A percentile compares a stretch with the other conserved stretches of the same genome.
Evolutionary conservation across 306 rosid species (phyloP).

Genomic region (Pachyrhizus erosus): DNA sequence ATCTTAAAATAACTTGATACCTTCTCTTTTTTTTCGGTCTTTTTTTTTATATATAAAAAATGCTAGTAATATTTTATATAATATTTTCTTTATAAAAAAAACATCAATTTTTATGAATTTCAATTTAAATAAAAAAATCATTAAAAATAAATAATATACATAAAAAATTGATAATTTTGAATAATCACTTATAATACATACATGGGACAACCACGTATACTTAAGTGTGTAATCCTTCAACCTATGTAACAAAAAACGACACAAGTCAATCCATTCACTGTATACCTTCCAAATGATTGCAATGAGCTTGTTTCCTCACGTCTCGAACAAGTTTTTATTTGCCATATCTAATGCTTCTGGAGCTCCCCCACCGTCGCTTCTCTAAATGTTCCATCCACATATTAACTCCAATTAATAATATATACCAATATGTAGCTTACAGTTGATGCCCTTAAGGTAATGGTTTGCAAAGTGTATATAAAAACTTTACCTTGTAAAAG

Average conservation of each 20-base stretch:
- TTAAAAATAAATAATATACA: too few relatives aligned
- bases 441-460: background rate
- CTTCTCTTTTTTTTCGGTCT: too few relatives aligned
- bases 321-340: constrained; percentile 14
- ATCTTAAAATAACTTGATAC: too few relatives aligned
- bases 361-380: constrained; percentile 45
- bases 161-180: too few relatives aligned
- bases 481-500: constrained; percentile 42
- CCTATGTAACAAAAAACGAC: constrained; percentile 5
- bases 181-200: too few relatives aligned
- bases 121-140: too few relatives aligned
- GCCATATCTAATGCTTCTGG: constrained; percentile 44
- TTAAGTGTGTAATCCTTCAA: constrained; percentile 1
- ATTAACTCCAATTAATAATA: background rate
- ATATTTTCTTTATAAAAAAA: too few relatives aligned
- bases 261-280: background rate
- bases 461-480: background rate
- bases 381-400: constrained; percentile 22
- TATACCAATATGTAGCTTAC: background rate
- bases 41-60: too few relatives aligned
- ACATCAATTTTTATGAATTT: too few relatives aligned
- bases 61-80: too few relatives aligned
- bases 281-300: background rate
- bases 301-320: background rate
- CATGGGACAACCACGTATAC: too few relatives aligned